Evolutionary conservation across 2,329 filamentous ascomycete species (phyloP).

Genomic region (Periconia macrospinosa): DNA sequence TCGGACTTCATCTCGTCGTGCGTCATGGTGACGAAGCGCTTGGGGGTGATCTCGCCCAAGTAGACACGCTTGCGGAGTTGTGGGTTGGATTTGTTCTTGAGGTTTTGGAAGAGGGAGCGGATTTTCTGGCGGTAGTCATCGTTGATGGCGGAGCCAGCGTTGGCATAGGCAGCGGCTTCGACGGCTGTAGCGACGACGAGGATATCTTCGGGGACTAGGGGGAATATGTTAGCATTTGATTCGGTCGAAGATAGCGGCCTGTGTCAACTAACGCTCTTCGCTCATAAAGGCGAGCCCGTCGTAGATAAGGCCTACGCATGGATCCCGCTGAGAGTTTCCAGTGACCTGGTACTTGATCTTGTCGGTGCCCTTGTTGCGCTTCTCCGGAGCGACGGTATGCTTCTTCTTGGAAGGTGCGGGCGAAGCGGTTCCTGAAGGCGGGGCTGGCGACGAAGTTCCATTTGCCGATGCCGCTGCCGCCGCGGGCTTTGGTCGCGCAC

Average conservation of each 20-base stretch:
- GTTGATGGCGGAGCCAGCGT: slow-evolving; percentile 69
- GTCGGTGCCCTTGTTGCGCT: slow-evolving; percentile 81
- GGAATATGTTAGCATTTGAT: slow-evolving; percentile 12
- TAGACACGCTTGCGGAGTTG: slow-evolving; percentile 77
- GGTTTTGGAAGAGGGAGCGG: slow-evolving; percentile 88
- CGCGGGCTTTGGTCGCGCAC: slow-evolving; percentile 16
- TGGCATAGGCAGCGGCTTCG: slow-evolving; percentile 73
- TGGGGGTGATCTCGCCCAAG: slow-evolving; percentile 69
- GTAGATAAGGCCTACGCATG: slow-evolving; percentile 88
- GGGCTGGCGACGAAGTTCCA: slow-evolving; percentile 34
- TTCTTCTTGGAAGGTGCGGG: slow-evolving; percentile 58
- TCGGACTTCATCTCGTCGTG: slow-evolving; percentile 89
- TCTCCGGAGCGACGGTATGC: slow-evolving; percentile 65
- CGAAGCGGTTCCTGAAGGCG: slow-evolving; percentile 43
- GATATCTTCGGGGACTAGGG: slow-evolving; percentile 62
- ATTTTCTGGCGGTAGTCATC: slow-evolving; percentile 84
- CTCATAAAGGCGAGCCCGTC: slow-evolving; percentile 83
- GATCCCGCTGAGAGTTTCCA: slow-evolving; percentile 72
- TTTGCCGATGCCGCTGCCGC: slow-evolving; percentile 24
- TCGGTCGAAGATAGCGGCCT: slow-evolving; percentile 8
- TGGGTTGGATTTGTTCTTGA: slow-evolving; percentile 88
- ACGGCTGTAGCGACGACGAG: slow-evolving; percentile 68
- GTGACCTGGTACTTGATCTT: slow-evolving; percentile 78
- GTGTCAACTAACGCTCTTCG: slow-evolving; percentile 45
- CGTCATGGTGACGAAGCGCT: slow-evolving; percentile 81